phyloP scores from a whole-genome alignment of 2,329 filamentous ascomycete species.

The Capronia coronata region DNA sequence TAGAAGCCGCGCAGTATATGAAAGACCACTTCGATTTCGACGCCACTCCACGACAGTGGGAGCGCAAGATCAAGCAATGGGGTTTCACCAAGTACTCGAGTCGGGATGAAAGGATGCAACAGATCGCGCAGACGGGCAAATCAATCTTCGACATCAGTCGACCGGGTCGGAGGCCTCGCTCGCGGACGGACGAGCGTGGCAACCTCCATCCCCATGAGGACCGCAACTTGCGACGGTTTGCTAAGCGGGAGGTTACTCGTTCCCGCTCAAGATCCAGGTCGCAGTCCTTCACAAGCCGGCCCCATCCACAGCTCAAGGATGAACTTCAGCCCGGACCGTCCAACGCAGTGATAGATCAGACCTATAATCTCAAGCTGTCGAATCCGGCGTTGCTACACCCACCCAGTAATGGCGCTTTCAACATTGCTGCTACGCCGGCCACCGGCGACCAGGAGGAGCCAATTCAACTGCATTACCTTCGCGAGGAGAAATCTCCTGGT shows the following conservation, averaged over 20 bases:
- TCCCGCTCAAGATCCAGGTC: constrained; percentile 23
- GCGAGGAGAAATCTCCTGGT: background rate
- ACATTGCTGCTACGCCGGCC: constrained; percentile 5
- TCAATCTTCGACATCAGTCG: constrained; percentile 24
- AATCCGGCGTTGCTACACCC: constrained; percentile 10
- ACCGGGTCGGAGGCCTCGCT: constrained; percentile 24
- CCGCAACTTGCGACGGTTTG: constrained; percentile 27
- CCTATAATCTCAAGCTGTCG: constrained; percentile 18
- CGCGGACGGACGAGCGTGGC: constrained; percentile 16
- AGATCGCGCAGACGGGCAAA: constrained; percentile 23
- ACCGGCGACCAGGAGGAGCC: constrained; percentile 4
- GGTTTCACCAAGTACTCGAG: constrained; percentile 25
- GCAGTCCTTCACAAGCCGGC: constrained; percentile 12
- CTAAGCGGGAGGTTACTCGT: constrained; percentile 25
- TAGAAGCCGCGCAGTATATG: constrained; percentile 24
- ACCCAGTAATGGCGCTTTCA: constrained; percentile 9
- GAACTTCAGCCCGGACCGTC: constrained; percentile 10
- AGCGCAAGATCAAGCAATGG: constrained; percentile 29
- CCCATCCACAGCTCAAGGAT: constrained; percentile 12
- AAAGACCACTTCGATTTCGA: constrained; percentile 21
- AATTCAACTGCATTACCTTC: constrained; percentile 11
- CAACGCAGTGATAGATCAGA: constrained; percentile 8
- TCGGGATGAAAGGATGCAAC: constrained; percentile 23
- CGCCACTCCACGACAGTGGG: constrained; percentile 28
- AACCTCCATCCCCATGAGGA: constrained; percentile 24